phyloP scores from a whole-genome alignment of 768 basidiomycete genomes.

The Solioccasus polychromus region DNA sequence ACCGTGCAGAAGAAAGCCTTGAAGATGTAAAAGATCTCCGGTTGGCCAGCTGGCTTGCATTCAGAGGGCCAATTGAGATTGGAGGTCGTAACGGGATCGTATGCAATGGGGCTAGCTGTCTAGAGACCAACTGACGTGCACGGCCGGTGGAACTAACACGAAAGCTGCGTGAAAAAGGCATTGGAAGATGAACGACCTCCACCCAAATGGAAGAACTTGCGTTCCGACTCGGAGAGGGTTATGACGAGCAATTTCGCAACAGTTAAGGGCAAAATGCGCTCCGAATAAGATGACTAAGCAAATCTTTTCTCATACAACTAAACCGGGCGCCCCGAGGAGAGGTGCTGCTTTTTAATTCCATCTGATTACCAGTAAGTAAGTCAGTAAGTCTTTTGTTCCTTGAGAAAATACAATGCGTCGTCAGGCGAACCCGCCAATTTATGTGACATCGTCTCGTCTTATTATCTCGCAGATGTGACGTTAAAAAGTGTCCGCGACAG shows the following conservation, averaged over 20 bases:
- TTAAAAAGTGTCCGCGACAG: too few relatives aligned
- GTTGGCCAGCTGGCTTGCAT: conserved; percentile 6
- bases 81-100: conserved; percentile 11
- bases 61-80: conserved; percentile 1
- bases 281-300: conserved; percentile 17
- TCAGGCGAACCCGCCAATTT: too few relatives aligned
- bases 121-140: conserved; percentile 11
- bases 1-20: conserved; percentile 20
- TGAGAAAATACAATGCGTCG: too few relatives aligned
- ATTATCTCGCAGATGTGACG: too few relatives aligned
- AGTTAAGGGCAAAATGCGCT: conserved; percentile 2
- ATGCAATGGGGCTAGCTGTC: conserved; percentile 8
- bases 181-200: conserved; percentile 20
- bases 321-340: too few relatives aligned
- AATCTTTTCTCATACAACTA: too few relatives aligned
- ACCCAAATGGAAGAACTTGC: conserved; percentile 3
- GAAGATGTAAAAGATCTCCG: conserved; percentile 30
- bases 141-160: conserved; percentile 11
- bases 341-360: too few relatives aligned
- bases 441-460: too few relatives aligned
- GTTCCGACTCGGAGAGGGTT: not conserved
- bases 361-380: too few relatives aligned
- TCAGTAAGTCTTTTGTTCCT: too few relatives aligned
- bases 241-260: not conserved
- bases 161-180: conserved; percentile 23